Evolutionary conservation across 73 alveolate genomes (phyloP), one percentile per base, ranked within the genome.

Genomic region (Symbiodinium pilosum): DNA sequence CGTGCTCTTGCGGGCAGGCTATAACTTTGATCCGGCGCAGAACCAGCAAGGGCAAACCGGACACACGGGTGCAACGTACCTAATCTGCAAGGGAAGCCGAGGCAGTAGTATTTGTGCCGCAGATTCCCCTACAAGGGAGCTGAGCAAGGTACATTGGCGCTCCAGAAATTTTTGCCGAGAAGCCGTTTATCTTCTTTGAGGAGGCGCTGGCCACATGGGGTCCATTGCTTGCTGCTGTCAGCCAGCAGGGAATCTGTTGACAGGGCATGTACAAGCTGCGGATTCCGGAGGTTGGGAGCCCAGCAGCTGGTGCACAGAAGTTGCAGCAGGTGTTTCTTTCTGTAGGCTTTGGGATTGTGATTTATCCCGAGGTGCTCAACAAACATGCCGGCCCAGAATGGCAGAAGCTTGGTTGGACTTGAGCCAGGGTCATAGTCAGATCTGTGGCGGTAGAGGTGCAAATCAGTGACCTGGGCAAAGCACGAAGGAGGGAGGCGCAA

Each of bases 191-290:
- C 81, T 68, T 91, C 41, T 24, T 91, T 11, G 89, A 91, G 14
- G 89, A 91, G 97, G 97, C 38, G 38, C 43, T 47, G 59, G 59
- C 14, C 59, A 47, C 59, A 6, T 47, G 59, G 59, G 77, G 77
- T 59, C 77, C 77, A 28, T 6, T 34, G 34, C 38, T 59, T 59
- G 11, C 21, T 14, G 38, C n/a, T 6, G 30, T 14, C 34, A 47
- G 59, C 59, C 59, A 47, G 59, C 21, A 47, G 14, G 59, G 59
- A 47, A 14, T 47, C 59, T 64, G 81, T 4, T 18, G 38, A n/a
- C 89, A 91, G 97, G 97, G 88, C 36, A 39, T 41, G 88, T 91
- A 91, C 97, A 91, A 91, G 43, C 97, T 91, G 21, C 97, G 97
- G 18, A 91, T 91, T 38, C 97, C 97, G 12, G 97, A 91, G 69